Evolutionary conservation across 305 asterid genomes (phyloP).

Genomic region (Nicotiana rustica): DNA sequence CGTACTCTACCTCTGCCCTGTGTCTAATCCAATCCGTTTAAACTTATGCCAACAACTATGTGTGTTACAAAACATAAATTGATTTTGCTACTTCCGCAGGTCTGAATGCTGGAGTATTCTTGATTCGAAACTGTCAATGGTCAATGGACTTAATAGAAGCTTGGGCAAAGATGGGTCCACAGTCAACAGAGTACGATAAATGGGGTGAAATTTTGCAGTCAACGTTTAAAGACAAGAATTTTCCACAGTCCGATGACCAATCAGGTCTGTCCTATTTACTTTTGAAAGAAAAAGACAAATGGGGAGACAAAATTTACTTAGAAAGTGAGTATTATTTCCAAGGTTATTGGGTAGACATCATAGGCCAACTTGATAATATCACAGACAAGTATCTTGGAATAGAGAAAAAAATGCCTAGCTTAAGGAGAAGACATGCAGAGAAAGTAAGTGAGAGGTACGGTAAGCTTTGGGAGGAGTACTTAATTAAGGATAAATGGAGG

Average conservation of each 20-base stretch:
- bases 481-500: slow-evolving; percentile 34
- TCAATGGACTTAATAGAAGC: slow-evolving; percentile 47
- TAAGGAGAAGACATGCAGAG: slow-evolving; percentile 47
- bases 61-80: no score
- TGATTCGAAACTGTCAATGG: slow-evolving; percentile 49
- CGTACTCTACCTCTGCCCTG: no score
- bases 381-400: slow-evolving; percentile 31
- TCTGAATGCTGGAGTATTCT: slow-evolving; percentile 47
- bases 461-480: slow-evolving; percentile 41
- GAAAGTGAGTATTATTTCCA: slow-evolving; percentile 45
- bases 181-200: slow-evolving; percentile 38
- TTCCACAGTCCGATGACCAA: slow-evolving; percentile 48
- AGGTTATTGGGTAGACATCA: slow-evolving; percentile 46
- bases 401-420: slow-evolving; percentile 30
- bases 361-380: slow-evolving; percentile 37
- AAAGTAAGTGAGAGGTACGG: slow-evolving; percentile 42
- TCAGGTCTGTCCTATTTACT: slow-evolving; percentile 46
- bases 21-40: no score
- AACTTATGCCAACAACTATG: no score
- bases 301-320: slow-evolving; percentile 47
- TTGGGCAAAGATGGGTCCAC: slow-evolving; percentile 53
- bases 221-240: slow-evolving; percentile 41
- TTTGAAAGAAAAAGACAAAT: slow-evolving; percentile 41
- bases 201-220: slow-evolving; percentile 43
- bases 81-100: background rate